These are phyloP conservation scores for Cornus suecica DNA, from an alignment of 148 eudicot species.

Conservation along the genomic window DNA sequence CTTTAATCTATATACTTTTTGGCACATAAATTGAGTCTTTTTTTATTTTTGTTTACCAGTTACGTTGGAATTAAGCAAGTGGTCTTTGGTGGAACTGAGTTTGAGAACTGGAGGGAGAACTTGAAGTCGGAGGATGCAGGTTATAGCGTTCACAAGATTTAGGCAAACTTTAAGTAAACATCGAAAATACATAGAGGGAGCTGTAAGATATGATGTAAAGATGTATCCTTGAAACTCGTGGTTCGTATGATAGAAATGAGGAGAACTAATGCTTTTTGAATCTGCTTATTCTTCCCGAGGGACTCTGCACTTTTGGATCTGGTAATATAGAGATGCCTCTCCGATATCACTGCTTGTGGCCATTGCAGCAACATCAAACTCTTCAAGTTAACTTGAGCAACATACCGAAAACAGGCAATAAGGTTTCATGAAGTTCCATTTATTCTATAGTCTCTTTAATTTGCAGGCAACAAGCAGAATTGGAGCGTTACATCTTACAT, in stretches of 20 bases:
- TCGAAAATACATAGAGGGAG: neutral
- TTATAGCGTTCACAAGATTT: slow-evolving; percentile 68
- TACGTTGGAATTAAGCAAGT: slow-evolving; percentile 88
- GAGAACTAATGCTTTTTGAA: neutral
- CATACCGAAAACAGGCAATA: neutral
- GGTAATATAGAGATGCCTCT: neutral
- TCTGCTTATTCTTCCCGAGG: no score
- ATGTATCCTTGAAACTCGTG: neutral
- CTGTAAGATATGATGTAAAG: neutral
- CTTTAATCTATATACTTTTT: neutral
- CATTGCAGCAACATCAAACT: no score
- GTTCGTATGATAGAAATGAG: neutral
- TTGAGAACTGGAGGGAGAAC: slow-evolving; percentile 71
- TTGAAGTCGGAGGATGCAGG: slow-evolving; percentile 69
- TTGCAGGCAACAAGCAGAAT: no score
- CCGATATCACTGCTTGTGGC: no score
- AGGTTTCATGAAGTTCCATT: no score
- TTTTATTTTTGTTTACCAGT: slow-evolving; percentile 32
- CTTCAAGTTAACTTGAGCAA: no score
- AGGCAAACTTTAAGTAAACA: slow-evolving; percentile 13
- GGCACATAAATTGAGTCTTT: neutral
- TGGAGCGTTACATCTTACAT: neutral
- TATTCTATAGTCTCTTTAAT: no score
- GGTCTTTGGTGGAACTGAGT: slow-evolving; percentile 82
- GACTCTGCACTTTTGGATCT: neutral